A percentile compares a stretch with the other conserved stretches of the same genome.
phyloP scores from a whole-genome alignment of 768 basidiomycete species.

The Lactarius sp. region DNA sequence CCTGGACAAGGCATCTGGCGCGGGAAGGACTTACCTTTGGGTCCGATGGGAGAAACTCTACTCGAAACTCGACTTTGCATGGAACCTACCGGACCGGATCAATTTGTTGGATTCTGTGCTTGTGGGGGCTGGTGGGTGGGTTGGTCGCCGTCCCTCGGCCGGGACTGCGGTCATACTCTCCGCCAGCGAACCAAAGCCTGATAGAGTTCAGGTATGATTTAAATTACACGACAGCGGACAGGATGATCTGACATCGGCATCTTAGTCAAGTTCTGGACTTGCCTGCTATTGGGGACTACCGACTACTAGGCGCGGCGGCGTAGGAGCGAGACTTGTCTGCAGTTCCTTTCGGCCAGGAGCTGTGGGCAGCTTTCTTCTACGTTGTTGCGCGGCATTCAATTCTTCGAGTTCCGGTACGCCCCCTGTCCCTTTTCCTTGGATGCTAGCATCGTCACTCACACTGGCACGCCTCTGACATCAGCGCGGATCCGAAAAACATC shows the following conservation, averaged over 20 bases:
- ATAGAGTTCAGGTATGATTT: conserved; percentile 9
- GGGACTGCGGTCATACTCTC: conserved; percentile 10
- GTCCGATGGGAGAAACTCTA: neutral
- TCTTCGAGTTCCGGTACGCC: neutral
- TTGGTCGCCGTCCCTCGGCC: conserved; percentile 21
- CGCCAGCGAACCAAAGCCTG: neutral
- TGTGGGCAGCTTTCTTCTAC: conserved; percentile 14
- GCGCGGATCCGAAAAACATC: neutral
- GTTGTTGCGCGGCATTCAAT: conserved; percentile 8
- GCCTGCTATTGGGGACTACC: neutral
- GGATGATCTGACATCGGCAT: neutral
- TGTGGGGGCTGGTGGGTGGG: conserved; percentile 1
- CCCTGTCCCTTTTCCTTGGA: neutral
- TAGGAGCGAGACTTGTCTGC: conserved; percentile 3
- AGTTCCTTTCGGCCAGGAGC: conserved; percentile 20
- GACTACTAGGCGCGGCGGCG: conserved; percentile 1
- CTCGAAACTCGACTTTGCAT: neutral
- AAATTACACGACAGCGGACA: neutral
- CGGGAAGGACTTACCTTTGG: neutral
- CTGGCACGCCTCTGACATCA: neutral
- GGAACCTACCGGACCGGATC: neutral
- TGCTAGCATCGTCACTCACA: neutral
- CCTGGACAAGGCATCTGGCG: conserved; percentile 2
- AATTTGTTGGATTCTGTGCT: conserved; percentile 3
- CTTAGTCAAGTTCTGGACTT: neutral